Evolutionary conservation across 129 eudicot genomes (phyloP).

Genomic region (Chrysanthemum seticuspe): DNA sequence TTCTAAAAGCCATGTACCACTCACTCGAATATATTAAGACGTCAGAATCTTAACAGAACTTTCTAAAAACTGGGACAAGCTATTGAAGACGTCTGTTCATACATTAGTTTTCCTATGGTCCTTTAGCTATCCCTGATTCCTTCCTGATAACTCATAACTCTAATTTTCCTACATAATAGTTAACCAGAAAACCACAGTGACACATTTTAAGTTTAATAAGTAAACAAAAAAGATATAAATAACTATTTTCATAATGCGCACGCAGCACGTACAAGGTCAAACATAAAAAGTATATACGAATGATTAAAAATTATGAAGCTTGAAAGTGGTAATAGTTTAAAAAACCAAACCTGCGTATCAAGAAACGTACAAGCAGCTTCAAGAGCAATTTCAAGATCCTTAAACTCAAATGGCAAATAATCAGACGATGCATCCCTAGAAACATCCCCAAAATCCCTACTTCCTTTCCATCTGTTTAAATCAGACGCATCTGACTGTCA

Average conservation of each 20-base stretch:
- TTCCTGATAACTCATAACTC: not conserved
- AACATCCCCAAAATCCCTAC: constrained; percentile 53
- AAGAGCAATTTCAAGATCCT: constrained; percentile 90
- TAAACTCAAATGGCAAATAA: constrained; percentile 92
- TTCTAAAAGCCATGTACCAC: no score
- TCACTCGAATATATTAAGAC: not conserved
- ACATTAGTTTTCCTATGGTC: no score
- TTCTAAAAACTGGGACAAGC: not conserved
- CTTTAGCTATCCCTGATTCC: no score
- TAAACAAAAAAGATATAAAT: not conserved
- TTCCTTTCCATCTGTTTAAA: constrained; percentile 46
- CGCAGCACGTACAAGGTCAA: not conserved
- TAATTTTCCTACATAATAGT: not conserved
- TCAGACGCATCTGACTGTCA: constrained; percentile 69
- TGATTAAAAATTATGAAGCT: not conserved
- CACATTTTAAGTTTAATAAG: not conserved
- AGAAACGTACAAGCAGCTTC: constrained; percentile 94
- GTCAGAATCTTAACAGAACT: not conserved
- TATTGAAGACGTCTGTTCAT: not conserved
- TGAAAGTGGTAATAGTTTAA: not conserved
- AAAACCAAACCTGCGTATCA: constrained; percentile 74
- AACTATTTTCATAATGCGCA: not conserved
- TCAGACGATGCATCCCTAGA: constrained; percentile 60
- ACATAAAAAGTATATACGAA: not conserved
- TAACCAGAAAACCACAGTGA: not conserved